Percentiles rank a stretch among this genome's conserved stretches.
These are phyloP conservation scores for Allantophomopsis lycopodina DNA, from an alignment of 2,329 filamentous ascomycete species.

Conservation along the genomic window DNA sequence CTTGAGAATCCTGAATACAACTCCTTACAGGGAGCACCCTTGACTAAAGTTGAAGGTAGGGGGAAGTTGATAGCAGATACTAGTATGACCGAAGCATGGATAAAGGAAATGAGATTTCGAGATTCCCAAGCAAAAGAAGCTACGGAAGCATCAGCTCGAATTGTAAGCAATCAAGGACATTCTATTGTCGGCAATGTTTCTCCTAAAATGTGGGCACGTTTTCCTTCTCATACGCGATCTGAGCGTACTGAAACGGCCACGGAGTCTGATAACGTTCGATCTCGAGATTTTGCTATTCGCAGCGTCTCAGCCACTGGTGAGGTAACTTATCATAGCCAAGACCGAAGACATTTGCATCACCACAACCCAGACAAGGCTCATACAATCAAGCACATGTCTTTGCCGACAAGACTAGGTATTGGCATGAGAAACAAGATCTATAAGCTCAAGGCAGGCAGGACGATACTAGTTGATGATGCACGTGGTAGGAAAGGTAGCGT, in stretches of 20 bases:
- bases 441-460: slow-evolving; percentile 1
- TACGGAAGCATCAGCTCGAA: background rate
- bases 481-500: slow-evolving; percentile 12
- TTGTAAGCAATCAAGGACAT: background rate
- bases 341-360: slow-evolving; percentile 1
- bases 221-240: background rate
- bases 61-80: too few species aligned
- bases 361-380: background rate
- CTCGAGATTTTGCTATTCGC: background rate
- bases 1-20: too few species aligned
- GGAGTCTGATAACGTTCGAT: background rate
- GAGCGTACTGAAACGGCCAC: background rate
- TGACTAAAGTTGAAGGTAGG: too few species aligned
- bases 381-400: background rate
- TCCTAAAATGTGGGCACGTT: background rate
- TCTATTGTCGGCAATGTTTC: background rate
- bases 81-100: too few species aligned
- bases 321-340: background rate
- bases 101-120: too few species aligned
- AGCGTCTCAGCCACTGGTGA: background rate
- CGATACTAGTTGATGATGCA: slow-evolving; percentile 1
- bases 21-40: too few species aligned
- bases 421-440: slow-evolving; percentile 1
- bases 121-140: background rate
- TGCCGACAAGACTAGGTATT: background rate